A percentile compares a stretch with the other conserved stretches of the same genome.
phyloP scores from a whole-genome alignment of 1,284 basidiomycete species.

The Veloboletus limbatus region DNA sequence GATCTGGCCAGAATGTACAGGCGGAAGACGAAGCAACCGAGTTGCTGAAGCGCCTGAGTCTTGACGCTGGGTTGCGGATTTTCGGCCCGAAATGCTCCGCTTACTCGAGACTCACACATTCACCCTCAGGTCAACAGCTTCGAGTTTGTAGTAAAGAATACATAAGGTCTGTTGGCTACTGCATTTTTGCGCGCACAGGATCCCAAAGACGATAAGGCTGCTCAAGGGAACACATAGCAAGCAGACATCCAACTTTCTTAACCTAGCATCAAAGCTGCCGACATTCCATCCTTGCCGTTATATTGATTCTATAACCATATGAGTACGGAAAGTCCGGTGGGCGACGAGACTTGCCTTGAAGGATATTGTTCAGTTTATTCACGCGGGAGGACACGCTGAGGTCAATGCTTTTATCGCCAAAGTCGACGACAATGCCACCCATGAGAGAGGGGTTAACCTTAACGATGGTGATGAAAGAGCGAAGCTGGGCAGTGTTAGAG shows the following conservation, averaged over 20 bases:
- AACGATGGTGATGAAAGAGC: conserved; percentile 11
- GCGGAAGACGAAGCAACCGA: too few species aligned
- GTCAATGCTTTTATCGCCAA: conserved; percentile 98
- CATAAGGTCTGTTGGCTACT: background rate
- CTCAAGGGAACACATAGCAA: conserved; percentile 2
- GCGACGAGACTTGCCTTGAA: conserved; percentile 58
- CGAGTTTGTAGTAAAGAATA: background rate
- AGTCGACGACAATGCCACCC: conserved; percentile 92
- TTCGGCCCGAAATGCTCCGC: background rate
- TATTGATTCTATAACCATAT: conserved; percentile 37
- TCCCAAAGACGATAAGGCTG: conserved; percentile 2
- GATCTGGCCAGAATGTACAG: too few species aligned
- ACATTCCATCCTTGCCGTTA: conserved; percentile 10
- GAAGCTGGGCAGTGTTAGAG: background rate
- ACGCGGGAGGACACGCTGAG: conserved; percentile 91
- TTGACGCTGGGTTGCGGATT: background rate
- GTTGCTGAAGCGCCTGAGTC: too few species aligned
- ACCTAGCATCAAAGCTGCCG: conserved; percentile 2
- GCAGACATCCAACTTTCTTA: conserved; percentile 13
- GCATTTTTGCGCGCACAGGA: background rate
- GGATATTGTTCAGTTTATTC: conserved; percentile 89
- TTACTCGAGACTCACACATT: background rate
- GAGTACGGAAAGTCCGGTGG: conserved; percentile 5
- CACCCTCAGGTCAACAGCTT: too few species aligned
- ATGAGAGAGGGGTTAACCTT: conserved; percentile 86